phyloP scores from a whole-genome alignment of 108 stramenopile species.

The Cyclotella choctawhatcheeana region DNA sequence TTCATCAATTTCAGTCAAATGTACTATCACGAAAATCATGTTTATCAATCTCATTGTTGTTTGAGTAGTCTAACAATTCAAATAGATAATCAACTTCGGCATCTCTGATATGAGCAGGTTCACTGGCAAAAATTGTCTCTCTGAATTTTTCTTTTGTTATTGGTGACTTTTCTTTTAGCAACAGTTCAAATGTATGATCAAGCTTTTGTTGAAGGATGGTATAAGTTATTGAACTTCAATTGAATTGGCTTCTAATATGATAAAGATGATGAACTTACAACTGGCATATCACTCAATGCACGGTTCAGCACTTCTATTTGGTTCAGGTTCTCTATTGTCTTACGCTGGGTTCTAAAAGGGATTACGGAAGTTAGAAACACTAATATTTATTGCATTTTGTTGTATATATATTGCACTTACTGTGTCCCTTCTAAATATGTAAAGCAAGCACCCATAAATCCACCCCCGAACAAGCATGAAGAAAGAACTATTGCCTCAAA shows the following conservation, averaged over 20 bases:
- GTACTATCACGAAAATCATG: slow-evolving; percentile 58
- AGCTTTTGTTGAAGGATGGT: slow-evolving; percentile 13
- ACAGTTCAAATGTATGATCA: slow-evolving; percentile 49
- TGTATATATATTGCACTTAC: slow-evolving; percentile 14
- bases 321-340: slow-evolving; percentile 38
- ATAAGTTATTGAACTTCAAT: neutral
- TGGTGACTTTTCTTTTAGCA: slow-evolving; percentile 36
- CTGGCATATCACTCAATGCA: slow-evolving; percentile 59
- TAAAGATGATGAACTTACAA: slow-evolving; percentile 31
- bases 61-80: slow-evolving; percentile 53
- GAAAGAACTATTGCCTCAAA: slow-evolving; percentile 60
- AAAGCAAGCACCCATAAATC: slow-evolving; percentile 64
- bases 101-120: slow-evolving; percentile 42
- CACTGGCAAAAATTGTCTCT: slow-evolving; percentile 35
- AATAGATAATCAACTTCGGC: slow-evolving; percentile 54
- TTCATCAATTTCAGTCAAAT: too few relatives aligned
- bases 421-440: slow-evolving; percentile 47
- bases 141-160: slow-evolving; percentile 46
- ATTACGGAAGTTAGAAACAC: neutral
- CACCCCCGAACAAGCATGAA: slow-evolving; percentile 45
- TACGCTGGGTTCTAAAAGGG: slow-evolving; percentile 19
- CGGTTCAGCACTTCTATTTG: slow-evolving; percentile 54
- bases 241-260: neutral
- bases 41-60: slow-evolving; percentile 48
- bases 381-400: neutral